Evolutionary conservation across 2,329 filamentous ascomycete genomes (phyloP).

Genomic region (Chrysoporthe deuterocubensis): DNA sequence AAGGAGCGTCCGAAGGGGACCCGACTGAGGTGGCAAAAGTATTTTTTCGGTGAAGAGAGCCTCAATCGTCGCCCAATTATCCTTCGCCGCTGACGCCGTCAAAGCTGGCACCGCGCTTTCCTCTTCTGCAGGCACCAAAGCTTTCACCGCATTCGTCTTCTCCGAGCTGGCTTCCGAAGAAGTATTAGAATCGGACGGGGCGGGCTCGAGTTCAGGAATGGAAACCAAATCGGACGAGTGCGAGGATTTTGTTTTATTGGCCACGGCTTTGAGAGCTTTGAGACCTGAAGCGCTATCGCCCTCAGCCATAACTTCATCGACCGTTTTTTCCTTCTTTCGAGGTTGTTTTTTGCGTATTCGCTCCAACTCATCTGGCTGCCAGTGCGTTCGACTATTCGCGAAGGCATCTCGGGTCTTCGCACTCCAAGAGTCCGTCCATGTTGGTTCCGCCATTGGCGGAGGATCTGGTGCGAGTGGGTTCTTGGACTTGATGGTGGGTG

Average conservation of each 20-base stretch:
- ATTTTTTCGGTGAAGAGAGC: neutral
- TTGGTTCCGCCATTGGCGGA: neutral
- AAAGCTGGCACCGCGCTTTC: neutral
- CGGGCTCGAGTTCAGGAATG: neutral
- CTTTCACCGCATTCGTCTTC: neutral
- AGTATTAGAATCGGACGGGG: neutral
- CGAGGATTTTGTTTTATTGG: neutral
- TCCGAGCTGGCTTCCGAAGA: neutral
- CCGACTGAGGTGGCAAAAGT: slow-evolving; percentile 5
- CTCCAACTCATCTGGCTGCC: neutral
- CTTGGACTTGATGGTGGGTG: slow-evolving; percentile 14
- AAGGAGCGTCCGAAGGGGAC: slow-evolving; percentile 2
- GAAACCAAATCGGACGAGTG: neutral
- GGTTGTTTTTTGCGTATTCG: neutral
- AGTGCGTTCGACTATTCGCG: neutral
- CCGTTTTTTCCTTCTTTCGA: neutral
- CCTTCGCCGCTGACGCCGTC: neutral
- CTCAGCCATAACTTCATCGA: slow-evolving; percentile 17
- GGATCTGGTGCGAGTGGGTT: neutral
- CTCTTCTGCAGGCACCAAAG: neutral
- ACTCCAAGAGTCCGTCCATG: neutral
- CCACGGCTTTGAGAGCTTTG: too few relatives aligned
- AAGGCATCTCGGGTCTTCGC: neutral
- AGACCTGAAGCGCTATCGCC: neutral
- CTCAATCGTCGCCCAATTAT: slow-evolving; percentile 14